Percentiles rank a stretch among this genome's conserved stretches.
phyloP scores from a whole-genome alignment of 164 flowering plant species.

The Nymphaea thermarum region DNA sequence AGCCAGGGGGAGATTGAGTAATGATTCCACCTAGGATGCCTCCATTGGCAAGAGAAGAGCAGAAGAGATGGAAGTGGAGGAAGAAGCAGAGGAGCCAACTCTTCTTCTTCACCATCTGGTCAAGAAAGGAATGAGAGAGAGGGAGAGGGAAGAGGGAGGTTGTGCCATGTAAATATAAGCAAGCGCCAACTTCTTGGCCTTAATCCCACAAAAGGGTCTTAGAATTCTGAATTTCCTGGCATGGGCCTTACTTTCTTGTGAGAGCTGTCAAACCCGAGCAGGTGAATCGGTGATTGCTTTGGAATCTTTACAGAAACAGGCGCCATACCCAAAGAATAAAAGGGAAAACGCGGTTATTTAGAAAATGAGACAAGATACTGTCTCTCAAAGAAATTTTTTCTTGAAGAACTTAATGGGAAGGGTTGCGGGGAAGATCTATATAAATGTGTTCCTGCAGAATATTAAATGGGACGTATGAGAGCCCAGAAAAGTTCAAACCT shows the following conservation, averaged over 20 bases:
- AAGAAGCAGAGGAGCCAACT: background rate
- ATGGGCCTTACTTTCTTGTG: no score
- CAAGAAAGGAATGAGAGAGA: background rate
- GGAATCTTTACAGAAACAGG: no score
- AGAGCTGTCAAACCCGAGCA: no score
- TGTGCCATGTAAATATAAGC: background rate
- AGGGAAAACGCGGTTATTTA: no score
- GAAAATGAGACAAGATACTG: no score
- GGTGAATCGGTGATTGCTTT: no score
- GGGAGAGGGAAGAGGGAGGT: background rate
- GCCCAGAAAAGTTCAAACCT: no score
- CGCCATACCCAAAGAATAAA: no score
- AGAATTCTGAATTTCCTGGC: no score
- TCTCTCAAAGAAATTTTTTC: no score
- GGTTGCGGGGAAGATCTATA: background rate
- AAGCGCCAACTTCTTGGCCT: no score
- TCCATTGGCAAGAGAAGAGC: background rate
- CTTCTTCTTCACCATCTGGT: background rate
- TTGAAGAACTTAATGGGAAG: background rate
- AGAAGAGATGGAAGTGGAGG: background rate
- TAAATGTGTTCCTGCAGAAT: background rate
- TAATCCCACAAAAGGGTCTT: no score
- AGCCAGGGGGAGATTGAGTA: constrained; percentile 14
- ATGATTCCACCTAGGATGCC: background rate
- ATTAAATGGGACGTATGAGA: background rate